Percentiles rank a stretch among this genome's conserved stretches.
Evolutionary conservation across 2,329 filamentous ascomycete species (phyloP).

Genomic region (Beauveria pseudobassiana): DNA sequence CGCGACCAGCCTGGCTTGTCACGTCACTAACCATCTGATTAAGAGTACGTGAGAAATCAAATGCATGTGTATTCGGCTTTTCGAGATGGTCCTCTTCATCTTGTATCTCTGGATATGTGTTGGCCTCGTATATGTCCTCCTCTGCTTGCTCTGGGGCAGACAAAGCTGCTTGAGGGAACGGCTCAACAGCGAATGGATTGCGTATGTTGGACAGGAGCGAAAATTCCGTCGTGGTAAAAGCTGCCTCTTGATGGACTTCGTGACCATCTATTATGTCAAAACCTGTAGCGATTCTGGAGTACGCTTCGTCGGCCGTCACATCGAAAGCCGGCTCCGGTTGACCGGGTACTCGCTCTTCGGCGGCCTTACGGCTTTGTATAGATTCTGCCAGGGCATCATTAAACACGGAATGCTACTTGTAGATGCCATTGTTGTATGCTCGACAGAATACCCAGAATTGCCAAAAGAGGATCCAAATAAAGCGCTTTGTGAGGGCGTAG

Average conservation of each 20-base stretch:
- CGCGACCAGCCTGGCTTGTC: background rate
- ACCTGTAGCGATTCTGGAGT: background rate
- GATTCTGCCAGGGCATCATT: constrained; percentile 6
- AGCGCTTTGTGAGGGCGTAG: background rate
- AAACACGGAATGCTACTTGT: constrained; percentile 8
- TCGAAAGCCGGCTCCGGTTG: constrained; percentile 1
- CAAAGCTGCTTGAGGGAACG: background rate
- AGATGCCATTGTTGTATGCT: constrained; percentile 6
- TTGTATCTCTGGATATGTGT: background rate
- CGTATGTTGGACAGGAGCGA: background rate
- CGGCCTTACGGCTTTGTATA: background rate
- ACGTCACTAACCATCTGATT: background rate
- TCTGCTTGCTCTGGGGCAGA: background rate
- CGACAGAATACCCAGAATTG: background rate
- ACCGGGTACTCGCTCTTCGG: background rate
- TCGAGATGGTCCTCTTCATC: background rate
- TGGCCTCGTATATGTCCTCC: constrained; percentile 11
- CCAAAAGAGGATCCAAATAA: background rate
- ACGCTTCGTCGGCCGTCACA: background rate
- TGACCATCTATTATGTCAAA: background rate
- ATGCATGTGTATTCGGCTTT: background rate
- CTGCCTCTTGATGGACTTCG: background rate
- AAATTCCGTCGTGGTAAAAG: background rate
- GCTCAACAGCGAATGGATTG: constrained; percentile 3
- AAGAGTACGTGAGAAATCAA: background rate